Conservation (phyloP, 2,329 filamentous ascomycete species). For the Fusarium marasasianum region DNA sequence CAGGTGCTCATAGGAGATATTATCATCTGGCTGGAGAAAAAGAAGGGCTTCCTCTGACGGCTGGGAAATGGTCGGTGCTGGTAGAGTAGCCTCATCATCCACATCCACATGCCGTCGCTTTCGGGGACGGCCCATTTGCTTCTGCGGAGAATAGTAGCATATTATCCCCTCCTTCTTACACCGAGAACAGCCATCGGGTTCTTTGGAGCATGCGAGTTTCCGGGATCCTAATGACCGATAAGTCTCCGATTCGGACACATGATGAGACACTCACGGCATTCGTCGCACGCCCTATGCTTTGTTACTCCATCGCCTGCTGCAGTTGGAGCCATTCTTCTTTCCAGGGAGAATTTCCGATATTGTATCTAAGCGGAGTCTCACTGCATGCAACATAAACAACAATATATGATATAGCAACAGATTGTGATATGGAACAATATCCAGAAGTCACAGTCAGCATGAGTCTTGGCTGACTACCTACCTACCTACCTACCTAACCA, state of each 20-base stretch:
- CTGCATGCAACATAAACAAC: not conserved
- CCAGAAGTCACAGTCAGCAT: constrained; percentile 6
- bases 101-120: constrained; percentile 59
- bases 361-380: not conserved
- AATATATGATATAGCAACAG: not conserved
- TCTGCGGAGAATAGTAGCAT: constrained; percentile 72
- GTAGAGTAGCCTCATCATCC: constrained; percentile 44
- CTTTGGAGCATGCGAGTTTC: constrained; percentile 73
- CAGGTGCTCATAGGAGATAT: constrained; percentile 4
- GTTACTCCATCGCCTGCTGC: constrained; percentile 38
- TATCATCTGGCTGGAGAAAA: not conserved
- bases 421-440: constrained; percentile 1
- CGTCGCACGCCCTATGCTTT: constrained; percentile 72
- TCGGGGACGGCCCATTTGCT: constrained; percentile 72
- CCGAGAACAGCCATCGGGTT: constrained; percentile 66
- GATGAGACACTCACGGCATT: constrained; percentile 65
- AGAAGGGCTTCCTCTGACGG: constrained; percentile 1
- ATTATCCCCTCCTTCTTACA: constrained; percentile 65
- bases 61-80: constrained; percentile 1
- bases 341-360: not conserved
- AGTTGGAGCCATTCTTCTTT: constrained; percentile 36
- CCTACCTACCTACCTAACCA: not conserved
- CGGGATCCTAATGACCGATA: constrained; percentile 60
- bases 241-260: constrained; percentile 39
- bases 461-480: not conserved